A percentile compares a stretch with the other conserved stretches of the same genome.
phyloP scores from a whole-genome alignment of 257 asterid species.

The Solanum virginianum region DNA sequence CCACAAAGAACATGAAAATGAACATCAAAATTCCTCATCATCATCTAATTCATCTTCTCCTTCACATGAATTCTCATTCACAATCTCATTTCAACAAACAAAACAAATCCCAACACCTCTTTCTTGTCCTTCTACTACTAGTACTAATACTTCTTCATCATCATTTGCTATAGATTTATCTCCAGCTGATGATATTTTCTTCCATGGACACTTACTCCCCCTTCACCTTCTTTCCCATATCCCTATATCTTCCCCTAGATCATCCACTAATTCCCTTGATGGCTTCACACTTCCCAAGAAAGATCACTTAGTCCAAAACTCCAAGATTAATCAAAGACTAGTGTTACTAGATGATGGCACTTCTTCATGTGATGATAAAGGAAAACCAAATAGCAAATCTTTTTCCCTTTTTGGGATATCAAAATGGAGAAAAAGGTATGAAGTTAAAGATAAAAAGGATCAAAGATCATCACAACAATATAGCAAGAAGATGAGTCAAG shows the following conservation, averaged over 20 bases:
- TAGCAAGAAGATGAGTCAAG: slow-evolving; percentile 28
- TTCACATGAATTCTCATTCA: slow-evolving; percentile 82
- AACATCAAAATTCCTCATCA: neutral
- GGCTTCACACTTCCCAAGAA: slow-evolving; percentile 51
- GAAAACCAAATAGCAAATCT: slow-evolving; percentile 38
- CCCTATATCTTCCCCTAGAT: slow-evolving; percentile 62
- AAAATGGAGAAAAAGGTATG: slow-evolving; percentile 29
- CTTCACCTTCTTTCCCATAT: slow-evolving; percentile 75
- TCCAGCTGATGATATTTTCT: slow-evolving; percentile 95
- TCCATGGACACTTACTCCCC: slow-evolving; percentile 90
- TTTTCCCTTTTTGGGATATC: slow-evolving; percentile 41
- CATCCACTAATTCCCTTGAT: slow-evolving; percentile 56
- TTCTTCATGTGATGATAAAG: neutral
- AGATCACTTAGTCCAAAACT: neutral
- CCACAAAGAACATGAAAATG: neutral
- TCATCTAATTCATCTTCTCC: slow-evolving; percentile 48
- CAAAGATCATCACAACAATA: slow-evolving; percentile 6
- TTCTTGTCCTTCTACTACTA: neutral
- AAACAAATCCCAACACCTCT: neutral
- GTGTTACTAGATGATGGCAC: neutral
- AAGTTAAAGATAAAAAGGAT: neutral
- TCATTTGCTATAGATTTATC: slow-evolving; percentile 57
- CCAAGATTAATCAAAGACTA: neutral
- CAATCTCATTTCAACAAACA: slow-evolving; percentile 46
- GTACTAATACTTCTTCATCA: neutral